Conservation (phyloP, 2,329 filamentous ascomycete species). For the Fusarium sp. region DNA sequence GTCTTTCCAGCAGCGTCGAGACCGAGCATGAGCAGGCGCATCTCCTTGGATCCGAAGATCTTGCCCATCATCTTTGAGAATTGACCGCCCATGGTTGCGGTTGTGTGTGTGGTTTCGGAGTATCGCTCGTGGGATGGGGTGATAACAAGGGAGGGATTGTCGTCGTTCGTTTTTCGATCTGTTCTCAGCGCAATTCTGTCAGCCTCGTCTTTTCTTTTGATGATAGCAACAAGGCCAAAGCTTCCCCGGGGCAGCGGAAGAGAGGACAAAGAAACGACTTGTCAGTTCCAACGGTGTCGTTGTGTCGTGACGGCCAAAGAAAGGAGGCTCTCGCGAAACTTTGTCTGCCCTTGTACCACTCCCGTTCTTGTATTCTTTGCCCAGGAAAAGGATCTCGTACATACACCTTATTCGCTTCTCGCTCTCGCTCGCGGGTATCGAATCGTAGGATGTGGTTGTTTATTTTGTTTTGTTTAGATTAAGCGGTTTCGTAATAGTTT, state of each 20-base stretch:
- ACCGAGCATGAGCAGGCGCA: constrained; percentile 97
- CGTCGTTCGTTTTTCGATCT: constrained; percentile 18
- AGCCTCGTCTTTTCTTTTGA: constrained; percentile 8
- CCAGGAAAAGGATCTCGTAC: not conserved
- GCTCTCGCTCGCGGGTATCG: constrained; percentile 14
- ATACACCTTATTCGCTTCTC: constrained; percentile 13
- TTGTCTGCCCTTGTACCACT: not conserved
- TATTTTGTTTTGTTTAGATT: constrained; percentile 19
- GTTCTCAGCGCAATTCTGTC: constrained; percentile 7
- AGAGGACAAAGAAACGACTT: constrained; percentile 4
- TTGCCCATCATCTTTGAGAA: constrained; percentile 97
- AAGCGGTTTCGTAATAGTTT: constrained; percentile 15
- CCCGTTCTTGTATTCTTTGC: not conserved
- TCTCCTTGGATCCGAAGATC: constrained; percentile 99
- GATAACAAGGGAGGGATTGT: not conserved
- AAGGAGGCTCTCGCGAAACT: constrained; percentile 1
- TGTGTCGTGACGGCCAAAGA: not conserved
- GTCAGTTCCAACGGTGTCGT: not conserved
- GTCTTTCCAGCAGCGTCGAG: constrained; percentile 99
- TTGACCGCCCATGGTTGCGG: constrained; percentile 83
- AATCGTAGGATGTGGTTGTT: not conserved
- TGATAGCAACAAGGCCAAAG: not conserved
- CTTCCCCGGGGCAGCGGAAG: not conserved
- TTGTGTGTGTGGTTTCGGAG: not conserved
- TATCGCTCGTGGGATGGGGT: constrained; percentile 1